Evolutionary conservation across 768 basidiomycete genomes (phyloP).

Genomic region (Leccinum subtestaceum): DNA sequence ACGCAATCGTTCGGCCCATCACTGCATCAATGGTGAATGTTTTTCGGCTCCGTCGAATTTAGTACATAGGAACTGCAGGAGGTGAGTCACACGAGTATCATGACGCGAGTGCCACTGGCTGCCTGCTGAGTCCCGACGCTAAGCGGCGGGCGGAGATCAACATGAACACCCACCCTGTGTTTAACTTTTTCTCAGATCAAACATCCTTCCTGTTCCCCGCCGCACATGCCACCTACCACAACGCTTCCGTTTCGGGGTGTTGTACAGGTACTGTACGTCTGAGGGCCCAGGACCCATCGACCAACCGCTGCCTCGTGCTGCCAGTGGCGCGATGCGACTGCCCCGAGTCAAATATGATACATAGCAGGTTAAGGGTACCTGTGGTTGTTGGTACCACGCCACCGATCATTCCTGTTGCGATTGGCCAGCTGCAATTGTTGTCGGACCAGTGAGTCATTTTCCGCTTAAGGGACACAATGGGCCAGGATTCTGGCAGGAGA

Average conservation of each 20-base stretch:
- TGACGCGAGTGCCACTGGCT: neutral
- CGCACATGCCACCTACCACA: slow-evolving; percentile 46
- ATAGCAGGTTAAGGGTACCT: neutral
- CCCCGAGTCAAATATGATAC: neutral
- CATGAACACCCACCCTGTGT: slow-evolving; percentile 49
- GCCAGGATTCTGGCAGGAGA: slow-evolving; percentile 32
- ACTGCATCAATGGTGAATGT: slow-evolving; percentile 44
- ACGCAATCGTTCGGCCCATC: neutral
- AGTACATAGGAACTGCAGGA: slow-evolving; percentile 22
- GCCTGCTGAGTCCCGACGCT: neutral
- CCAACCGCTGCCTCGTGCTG: neutral
- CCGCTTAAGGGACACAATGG: slow-evolving; percentile 40
- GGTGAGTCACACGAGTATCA: slow-evolving; percentile 15
- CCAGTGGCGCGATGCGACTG: neutral
- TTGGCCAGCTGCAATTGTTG: slow-evolving; percentile 45
- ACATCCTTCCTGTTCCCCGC: slow-evolving; percentile 71
- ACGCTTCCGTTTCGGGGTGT: neutral
- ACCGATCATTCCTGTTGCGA: slow-evolving; percentile 46
- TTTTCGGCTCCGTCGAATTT: slow-evolving; percentile 50
- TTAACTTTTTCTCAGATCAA: slow-evolving; percentile 44
- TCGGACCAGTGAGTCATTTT: slow-evolving; percentile 38
- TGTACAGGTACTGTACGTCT: neutral
- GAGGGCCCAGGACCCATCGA: neutral
- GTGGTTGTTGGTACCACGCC: slow-evolving; percentile 36
- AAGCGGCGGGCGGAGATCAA: neutral